Base-by-base conservation (phyloP, 495 filamentous ascomycete genomes). In the Xeromyces bisporus region DNA sequence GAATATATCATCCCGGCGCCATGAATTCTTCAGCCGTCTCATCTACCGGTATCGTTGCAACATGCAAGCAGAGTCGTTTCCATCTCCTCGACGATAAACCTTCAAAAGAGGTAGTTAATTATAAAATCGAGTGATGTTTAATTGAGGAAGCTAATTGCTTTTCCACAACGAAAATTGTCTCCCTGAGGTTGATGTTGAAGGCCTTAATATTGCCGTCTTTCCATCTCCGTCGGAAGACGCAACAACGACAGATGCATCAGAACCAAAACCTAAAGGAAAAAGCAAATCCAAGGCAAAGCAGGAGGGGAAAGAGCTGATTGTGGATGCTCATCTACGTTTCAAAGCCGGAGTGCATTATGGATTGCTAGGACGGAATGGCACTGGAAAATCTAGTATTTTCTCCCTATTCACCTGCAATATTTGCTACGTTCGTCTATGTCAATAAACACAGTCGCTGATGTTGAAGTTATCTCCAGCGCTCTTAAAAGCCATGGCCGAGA, bases 311-410 rank as follows among this genome's bases (percentile, higher is more conserved):
- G 80, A 86, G 48, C 65, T 89, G 7, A 62, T 89, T 11, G 53
- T 51, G 11, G 69, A 77, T 56, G 76, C 70, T 1, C 70, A 73
- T 29, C 51, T 86, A 18, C 68, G 70, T 23, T 55, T 89, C 15
- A 77, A 82, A 43, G 66, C 66, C 7, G 77, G 79, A 0, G 54
- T 69, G 15, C 65, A 74, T 29, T 86, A 86, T 57, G 80, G 75
- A 0, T 50, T 89, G 6, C 55, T 85, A 13, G 80, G 80, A 0
- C 60, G 77, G 14, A 89, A 89, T 58, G 81, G 81, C 1, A 70
- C 71, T 3, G 81, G 81, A 4, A 89, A 89, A 49, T 80, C 75
- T 11, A 89, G 75, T 80, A 44, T 21, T 21, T 21, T 21, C 20
- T 21, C 9, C 20, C 5, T 21, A 21, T 9, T n/a, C n/a, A n/a